Evolutionary conservation across 805 yeast species (phyloP).

Genomic region (Wilhelminamyces savonicus): DNA sequence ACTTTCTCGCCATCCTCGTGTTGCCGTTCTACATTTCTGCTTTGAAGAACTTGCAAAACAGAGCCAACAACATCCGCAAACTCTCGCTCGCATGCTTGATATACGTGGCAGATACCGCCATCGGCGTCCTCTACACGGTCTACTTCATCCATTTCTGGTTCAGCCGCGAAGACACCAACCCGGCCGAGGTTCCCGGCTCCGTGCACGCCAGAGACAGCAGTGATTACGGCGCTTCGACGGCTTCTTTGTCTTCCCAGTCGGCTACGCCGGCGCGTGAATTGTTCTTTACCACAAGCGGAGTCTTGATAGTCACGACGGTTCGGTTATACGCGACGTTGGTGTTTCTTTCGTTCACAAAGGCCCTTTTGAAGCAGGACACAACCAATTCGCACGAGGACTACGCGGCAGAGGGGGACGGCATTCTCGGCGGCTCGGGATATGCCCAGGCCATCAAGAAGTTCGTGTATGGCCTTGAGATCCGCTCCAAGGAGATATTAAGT

Average conservation of each 20-base stretch:
- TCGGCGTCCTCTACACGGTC: slow-evolving; percentile 62
- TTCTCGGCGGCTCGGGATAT: slow-evolving; percentile 12
- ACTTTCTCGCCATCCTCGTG: slow-evolving; percentile 55
- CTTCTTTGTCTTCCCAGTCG: slow-evolving; percentile 42
- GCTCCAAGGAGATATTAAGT: slow-evolving; percentile 22
- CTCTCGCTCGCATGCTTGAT: slow-evolving; percentile 58
- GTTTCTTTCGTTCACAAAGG: slow-evolving; percentile 53
- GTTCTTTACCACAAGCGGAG: slow-evolving; percentile 47
- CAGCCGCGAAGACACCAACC: slow-evolving; percentile 34
- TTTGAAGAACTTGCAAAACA: slow-evolving; percentile 31
- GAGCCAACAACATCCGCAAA: slow-evolving; percentile 50
- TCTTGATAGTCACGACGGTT: slow-evolving; percentile 38
- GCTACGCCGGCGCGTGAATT: slow-evolving; percentile 55
- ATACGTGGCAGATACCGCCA: slow-evolving; percentile 61
- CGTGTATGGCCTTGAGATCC: slow-evolving; percentile 23
- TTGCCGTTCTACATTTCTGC: slow-evolving; percentile 65
- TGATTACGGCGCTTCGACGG: slow-evolving; percentile 2
- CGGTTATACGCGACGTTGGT: slow-evolving; percentile 59
- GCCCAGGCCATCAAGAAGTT: slow-evolving; percentile 14
- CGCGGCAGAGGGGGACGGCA: slow-evolving; percentile 6
- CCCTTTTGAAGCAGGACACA: slow-evolving; percentile 38
- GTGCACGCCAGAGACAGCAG: no score
- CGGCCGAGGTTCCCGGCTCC: slow-evolving; percentile 3
- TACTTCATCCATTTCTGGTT: slow-evolving; percentile 80
- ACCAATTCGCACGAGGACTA: slow-evolving; percentile 18